phyloP scores from a whole-genome alignment of 495 filamentous ascomycete genomes.

The Viridothelium virens region DNA sequence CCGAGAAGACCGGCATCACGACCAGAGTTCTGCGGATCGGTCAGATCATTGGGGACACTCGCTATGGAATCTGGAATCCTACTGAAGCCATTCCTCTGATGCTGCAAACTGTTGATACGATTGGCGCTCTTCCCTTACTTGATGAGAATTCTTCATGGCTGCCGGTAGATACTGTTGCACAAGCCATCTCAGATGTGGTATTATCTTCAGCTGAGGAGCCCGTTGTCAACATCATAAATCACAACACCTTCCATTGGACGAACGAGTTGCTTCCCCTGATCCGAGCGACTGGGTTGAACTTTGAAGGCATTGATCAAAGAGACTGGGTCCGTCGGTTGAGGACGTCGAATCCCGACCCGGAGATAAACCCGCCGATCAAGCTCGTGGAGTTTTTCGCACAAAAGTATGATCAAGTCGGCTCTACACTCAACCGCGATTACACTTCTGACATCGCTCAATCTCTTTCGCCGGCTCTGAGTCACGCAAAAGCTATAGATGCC shows the following conservation, averaged over 20 bases:
- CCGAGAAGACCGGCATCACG: constrained; percentile 30
- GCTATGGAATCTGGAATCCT: constrained; percentile 52
- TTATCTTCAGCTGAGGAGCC: constrained; percentile 13
- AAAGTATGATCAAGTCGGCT: constrained; percentile 21
- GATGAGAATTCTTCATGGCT: constrained; percentile 42
- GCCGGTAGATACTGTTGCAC: constrained; percentile 49
- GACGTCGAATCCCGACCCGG: constrained; percentile 39
- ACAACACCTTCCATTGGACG: constrained; percentile 45
- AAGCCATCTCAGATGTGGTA: constrained; percentile 43
- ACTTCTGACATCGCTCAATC: background rate
- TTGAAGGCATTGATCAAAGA: constrained; percentile 40
- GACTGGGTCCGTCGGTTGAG: constrained; percentile 46
- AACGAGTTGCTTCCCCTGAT: constrained; percentile 43
- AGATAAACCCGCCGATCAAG: constrained; percentile 53
- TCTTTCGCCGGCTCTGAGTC: background rate
- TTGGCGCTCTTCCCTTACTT: constrained; percentile 44
- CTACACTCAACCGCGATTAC: constrained; percentile 3
- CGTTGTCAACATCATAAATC: constrained; percentile 50
- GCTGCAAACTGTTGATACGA: constrained; percentile 44
- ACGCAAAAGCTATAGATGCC: background rate
- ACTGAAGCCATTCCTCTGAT: constrained; percentile 51
- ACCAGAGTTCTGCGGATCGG: constrained; percentile 50
- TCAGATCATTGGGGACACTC: constrained; percentile 48
- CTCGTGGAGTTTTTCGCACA: constrained; percentile 46
- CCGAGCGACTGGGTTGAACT: constrained; percentile 38